Conservation (phyloP, 2,329 filamentous ascomycete genomes). For the Apiospora malaysiana region DNA sequence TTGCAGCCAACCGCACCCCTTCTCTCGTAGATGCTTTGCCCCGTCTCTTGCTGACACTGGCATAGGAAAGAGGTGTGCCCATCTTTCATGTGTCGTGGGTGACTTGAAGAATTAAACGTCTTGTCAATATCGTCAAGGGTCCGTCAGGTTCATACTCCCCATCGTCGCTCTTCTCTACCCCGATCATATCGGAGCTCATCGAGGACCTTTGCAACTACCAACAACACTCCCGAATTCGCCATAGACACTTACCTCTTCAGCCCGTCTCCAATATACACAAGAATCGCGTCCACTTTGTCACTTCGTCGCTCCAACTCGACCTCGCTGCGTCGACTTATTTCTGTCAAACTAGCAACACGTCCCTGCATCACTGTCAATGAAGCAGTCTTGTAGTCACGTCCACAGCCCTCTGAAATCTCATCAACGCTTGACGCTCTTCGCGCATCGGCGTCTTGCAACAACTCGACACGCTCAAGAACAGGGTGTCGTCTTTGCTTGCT, state of each 20-base stretch:
- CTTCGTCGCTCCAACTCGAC: no score
- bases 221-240: neutral
- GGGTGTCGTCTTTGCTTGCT: neutral
- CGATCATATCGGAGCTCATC: neutral
- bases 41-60: neutral
- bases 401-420: neutral
- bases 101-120: neutral
- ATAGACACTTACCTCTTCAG: neutral
- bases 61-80: neutral
- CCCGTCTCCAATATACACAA: no score
- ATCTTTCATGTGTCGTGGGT: neutral
- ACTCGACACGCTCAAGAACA: neutral
- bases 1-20: neutral
- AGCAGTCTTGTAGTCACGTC: no score
- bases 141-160: neutral
- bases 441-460: neutral
- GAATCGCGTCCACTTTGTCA: no score
- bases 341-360: no score
- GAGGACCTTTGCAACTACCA: neutral
- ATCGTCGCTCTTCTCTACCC: neutral
- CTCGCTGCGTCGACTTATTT: no score
- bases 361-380: no score
- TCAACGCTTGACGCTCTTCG: neutral
- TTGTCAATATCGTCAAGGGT: neutral
- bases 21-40: neutral